Base-by-base conservation (phyloP, 768 basidiomycete species). In the Pisolithus orientalis region DNA sequence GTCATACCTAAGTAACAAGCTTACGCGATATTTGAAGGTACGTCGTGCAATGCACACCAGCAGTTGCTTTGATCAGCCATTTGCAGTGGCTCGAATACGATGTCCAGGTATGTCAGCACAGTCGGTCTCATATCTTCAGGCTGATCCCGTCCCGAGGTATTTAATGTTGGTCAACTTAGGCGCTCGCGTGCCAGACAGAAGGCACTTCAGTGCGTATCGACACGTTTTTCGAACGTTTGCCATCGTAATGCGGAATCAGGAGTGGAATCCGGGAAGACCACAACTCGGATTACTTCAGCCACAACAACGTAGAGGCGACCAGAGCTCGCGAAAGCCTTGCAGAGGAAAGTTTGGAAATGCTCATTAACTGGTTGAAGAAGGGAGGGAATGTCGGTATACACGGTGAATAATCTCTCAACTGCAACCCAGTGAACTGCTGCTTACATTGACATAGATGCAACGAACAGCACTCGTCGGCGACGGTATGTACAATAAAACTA, bases 361-460 rank as follows among this genome's bases (percentile, higher is more conserved):
- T 98, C 46, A 96, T 99, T 56, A 77, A 83, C 39, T 99, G 96
- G 96, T 71, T 99, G 55, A 93, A 90, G 70, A 83, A 85, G 45
- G 96, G 94, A 3, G 93, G 94, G 1, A 99, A 99, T 65, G 95
- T 98, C 47, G 96, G 90, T 8, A 97, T 99, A 59, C 95, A 97
- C 67, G 96, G 94, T 92, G 61, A 44, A 75, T 54, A 58, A 55
- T 44, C 38, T 44, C 37, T 34, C 1, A 25, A 9, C 0, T 29
- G 32, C 45, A 31, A 38, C 34, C 38, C 51, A 25, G 34, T 16
- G 31, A 25, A 6, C 16, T 6, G 31, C 51, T 29, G 40, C 49
- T 53, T 39, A 51, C n/a, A 25, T 16, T 37, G 47, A 50, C 57
- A 16, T 54, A 97, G 94, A 99, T 71, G 96, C 96, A 2, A 99